Evolutionary conservation across 345 rosid species (phyloP), one percentile per base, ranked within the genome.

Genomic region (Populus euphratica): DNA sequence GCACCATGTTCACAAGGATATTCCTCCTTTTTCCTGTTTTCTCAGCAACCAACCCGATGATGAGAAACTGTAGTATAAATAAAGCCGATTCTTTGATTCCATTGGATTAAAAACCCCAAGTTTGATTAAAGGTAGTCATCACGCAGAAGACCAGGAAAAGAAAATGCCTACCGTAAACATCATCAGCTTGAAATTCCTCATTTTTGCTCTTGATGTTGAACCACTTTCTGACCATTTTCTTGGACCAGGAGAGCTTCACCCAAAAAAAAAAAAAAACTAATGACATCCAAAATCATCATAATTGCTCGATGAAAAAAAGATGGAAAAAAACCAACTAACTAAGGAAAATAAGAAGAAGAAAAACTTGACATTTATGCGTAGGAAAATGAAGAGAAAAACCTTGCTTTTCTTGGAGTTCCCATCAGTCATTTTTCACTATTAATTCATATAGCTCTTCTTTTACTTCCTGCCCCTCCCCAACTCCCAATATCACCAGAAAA

Each of bases 211-310:
- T 92, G 91, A 96, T 86, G 84, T 93, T 96, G 84, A 93, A 93
- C 94, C 88, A 86, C 86, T 93, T 96, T 80, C 96, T 91, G 81
- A 89, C 92, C 91, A 93, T 88, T 85, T 88, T 93, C 82, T 91
- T 93, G 71, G 99, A 89, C 98, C 99, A 96, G 27, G 99, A 90
- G 82, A 96, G 84, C 99, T 96, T 89, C 86, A 88, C 71, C 82
- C 84, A 65, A 69, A 64, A 44, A 31, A 52, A 38, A n/a, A n/a
- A 62, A 41, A 50, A 59, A 74, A 70, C 70, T 73, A 73, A 77
- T 44, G 47, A 69, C 47, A 63, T 39, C 47, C 73, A 44, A 27
- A 62, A 52, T 43, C 50, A 47, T 75, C 50, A 29, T 38, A n/a
- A 52, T 29, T 64, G 25, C 62, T 21, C 25, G 31, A 70, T 64